Conservation (phyloP, 2,329 filamentous ascomycete genomes). For the Lizonia empirigonia region DNA sequence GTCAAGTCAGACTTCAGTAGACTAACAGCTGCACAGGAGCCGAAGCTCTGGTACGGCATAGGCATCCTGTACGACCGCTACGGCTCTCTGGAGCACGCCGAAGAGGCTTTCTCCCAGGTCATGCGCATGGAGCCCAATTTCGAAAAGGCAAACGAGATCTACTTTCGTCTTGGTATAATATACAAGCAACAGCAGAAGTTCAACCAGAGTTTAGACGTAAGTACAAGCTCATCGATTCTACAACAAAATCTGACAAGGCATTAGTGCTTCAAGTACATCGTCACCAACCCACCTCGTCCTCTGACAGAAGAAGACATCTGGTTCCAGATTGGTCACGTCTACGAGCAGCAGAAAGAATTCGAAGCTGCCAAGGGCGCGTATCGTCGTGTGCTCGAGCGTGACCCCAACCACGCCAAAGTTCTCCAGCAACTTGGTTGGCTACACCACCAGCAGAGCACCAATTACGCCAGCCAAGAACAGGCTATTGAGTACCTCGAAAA, state of each 20-base stretch:
- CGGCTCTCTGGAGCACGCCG: slow-evolving; percentile 93
- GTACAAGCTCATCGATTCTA: slow-evolving; percentile 2
- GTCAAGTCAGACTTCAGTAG: not conserved
- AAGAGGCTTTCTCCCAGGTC: slow-evolving; percentile 97
- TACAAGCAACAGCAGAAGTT: slow-evolving; percentile 99
- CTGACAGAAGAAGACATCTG: slow-evolving; percentile 97
- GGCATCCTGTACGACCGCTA: slow-evolving; percentile 97
- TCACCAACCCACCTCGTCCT: slow-evolving; percentile 87
- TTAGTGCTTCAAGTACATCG: slow-evolving; percentile 98
- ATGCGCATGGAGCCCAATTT: slow-evolving; percentile 99
- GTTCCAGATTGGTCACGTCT: slow-evolving; percentile 99
- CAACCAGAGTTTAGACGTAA: slow-evolving; percentile 85
- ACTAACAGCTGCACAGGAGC: slow-evolving; percentile 65
- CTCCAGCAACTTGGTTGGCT: slow-evolving; percentile 97
- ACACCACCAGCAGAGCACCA: slow-evolving; percentile 93
- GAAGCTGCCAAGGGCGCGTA: slow-evolving; percentile 93
- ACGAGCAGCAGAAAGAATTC: slow-evolving; percentile 99
- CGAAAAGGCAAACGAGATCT: slow-evolving; percentile 98
- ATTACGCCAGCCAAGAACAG: slow-evolving; percentile 89
- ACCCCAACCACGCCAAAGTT: slow-evolving; percentile 96
- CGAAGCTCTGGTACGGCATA: slow-evolving; percentile 98
- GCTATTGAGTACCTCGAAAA: slow-evolving; percentile 98
- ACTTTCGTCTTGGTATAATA: slow-evolving; percentile 98
- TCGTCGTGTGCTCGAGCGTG: slow-evolving; percentile 87
- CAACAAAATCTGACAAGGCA: slow-evolving; percentile 18